Evolutionary conservation across 2,329 filamentous ascomycete genomes (phyloP), one percentile per base, ranked within the genome.

Genomic region (Verruconis gallopava): DNA sequence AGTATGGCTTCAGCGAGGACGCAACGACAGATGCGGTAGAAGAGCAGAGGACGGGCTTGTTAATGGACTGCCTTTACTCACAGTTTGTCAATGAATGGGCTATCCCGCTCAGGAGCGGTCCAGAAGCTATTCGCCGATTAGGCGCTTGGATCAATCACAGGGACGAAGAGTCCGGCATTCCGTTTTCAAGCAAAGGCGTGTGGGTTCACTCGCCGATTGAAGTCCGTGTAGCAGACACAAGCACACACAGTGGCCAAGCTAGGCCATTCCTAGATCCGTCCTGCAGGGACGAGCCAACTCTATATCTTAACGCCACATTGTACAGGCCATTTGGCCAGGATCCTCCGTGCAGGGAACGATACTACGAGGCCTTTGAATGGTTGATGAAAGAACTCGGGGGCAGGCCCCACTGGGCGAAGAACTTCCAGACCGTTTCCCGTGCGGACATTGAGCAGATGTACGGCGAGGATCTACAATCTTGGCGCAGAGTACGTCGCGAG

Each of bases 81-180:
- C 91, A 98, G 57, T 94, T 85, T 53, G 91, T 98, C 49, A 95
- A 98, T 59, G 91, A 98, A 59, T 98, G 91, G 91, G 89, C 89
- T 0, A 72, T 98, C 4, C 89, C 91, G 1, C 70, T 98, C 1
- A 68, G 77, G 48, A 81, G 81, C 50, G 91, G 91, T 0, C 89
- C 89, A 12, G 88, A 95, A 61, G 88, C 85, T 5, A 75, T 98
- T 34, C 72, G 68, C 21, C 77, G 91, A 6, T 71, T 98, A 11
- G 83, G 80, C 30, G 81, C 83, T 37, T 98, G 91, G 91, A 70
- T 98, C 41, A 81, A 83, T 39, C 72, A 75, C 14, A 81, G 91
- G 64, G 78, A 79, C 57, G 71, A 75, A 5, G 66, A 67, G 30
- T 78, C 80, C 48, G 66, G 70, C 33, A 91, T 94, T 48, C 86